A percentile compares a stretch with the other conserved stretches of the same genome.
Evolutionary conservation across 2,329 filamentous ascomycete genomes (phyloP).

Genomic region (Raffaelea ambrosiae): DNA sequence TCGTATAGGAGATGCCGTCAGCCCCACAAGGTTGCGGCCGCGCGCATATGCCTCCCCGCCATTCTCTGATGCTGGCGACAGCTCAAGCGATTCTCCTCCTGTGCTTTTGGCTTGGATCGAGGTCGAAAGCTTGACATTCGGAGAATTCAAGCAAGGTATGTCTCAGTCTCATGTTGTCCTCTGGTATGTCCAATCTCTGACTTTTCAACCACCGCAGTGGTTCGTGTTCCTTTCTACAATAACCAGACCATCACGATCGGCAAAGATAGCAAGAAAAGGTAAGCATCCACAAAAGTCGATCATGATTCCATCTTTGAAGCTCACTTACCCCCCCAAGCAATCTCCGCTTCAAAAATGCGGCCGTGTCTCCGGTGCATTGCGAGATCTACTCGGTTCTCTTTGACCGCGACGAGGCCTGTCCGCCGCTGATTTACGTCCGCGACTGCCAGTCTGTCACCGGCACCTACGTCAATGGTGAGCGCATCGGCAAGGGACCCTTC

Average conservation of each 20-base stretch:
- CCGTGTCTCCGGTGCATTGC: constrained; percentile 45
- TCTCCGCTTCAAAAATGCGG: constrained; percentile 28
- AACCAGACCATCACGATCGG: constrained; percentile 17
- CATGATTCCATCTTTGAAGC: too few species aligned
- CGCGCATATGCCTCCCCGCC: too few species aligned
- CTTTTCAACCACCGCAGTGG: constrained; percentile 2
- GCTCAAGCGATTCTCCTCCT: too few species aligned
- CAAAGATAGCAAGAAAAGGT: constrained; percentile 19
- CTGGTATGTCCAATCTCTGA: too few species aligned
- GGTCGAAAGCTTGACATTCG: constrained; percentile 5
- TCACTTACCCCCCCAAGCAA: too few species aligned
- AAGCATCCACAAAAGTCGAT: constrained; percentile 1
- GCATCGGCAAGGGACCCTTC: constrained; percentile 30
- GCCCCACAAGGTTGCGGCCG: too few species aligned
- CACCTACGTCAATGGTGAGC: constrained; percentile 39
- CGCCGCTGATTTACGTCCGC: constrained; percentile 40
- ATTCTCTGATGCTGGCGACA: too few species aligned
- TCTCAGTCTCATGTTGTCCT: not conserved
- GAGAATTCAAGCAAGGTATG: constrained; percentile 10
- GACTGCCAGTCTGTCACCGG: constrained; percentile 47
- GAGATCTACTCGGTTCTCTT: constrained; percentile 47
- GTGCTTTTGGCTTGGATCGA: too few species aligned
- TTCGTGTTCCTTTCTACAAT: constrained; percentile 8
- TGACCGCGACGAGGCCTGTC: constrained; percentile 21
- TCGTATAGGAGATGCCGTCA: too few species aligned